Base-by-base conservation (phyloP, 2,329 filamentous ascomycete genomes). In the Phyllosticta citriasiana region DNA sequence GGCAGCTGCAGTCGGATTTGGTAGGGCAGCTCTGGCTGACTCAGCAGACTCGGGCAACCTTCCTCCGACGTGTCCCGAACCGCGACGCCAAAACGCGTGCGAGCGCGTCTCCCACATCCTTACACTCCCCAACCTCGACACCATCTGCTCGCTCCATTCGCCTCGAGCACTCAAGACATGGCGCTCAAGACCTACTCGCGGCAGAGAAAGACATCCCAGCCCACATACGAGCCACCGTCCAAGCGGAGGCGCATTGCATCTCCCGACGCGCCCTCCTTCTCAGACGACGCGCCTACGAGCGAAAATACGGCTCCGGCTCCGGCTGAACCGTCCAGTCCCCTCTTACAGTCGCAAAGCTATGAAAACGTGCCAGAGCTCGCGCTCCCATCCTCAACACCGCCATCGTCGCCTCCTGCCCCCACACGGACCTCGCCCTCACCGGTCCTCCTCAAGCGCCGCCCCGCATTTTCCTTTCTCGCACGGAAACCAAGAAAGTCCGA, bases 371-470 rank as follows among this genome's bases (percentile, higher is more conserved):
- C 22, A 27, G 33, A 25, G 2, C 35, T 47, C 47, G 50, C 50
- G 10, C 26, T 27, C 9, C 47, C 50, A 6, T 57, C 59, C 1
- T 61, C 59, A 19, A 57, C 59, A 3, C 59, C 59, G 7, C 59
- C 59, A 7, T 61, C 59, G 3, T 61, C 80, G 40, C 80, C 80
- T 3, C 81, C 80, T 9, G 81, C 79, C 61, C 78, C 80, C 59
- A 79, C 80, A 40, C 2, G 75, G 74, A 19, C 69, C 74, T 56
- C 76, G 68, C 73, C 67, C 74, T 71, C 14, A 74, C 74, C n/a
- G 75, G 76, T 12, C 73, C 73, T 40, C 70, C 72, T 50, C 57
- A 74, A 72, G 30, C 73, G 76, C 53, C 79, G 78, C 66, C 76
- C 77, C 1, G 75, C 76, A 3, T 79, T 79, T 63, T 69, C 76